phyloP scores from a whole-genome alignment of 192 early-diverging fungal species.

The Chytriomyces sp. region DNA sequence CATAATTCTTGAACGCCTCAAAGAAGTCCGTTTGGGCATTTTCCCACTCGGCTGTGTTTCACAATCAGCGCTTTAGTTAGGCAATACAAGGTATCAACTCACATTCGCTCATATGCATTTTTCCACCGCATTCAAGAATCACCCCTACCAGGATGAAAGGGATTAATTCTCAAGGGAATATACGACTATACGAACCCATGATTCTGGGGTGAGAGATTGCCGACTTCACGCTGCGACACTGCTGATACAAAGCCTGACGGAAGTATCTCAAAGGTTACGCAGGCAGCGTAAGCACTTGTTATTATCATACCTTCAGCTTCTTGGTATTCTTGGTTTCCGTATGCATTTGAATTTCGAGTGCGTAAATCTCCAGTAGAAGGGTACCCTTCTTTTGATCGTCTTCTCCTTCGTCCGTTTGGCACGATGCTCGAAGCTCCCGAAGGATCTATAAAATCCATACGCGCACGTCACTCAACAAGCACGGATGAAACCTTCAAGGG shows the following conservation, averaged over 20 bases:
- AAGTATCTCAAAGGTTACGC: too few species aligned
- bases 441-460: constrained; percentile 56
- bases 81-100: constrained; percentile 25
- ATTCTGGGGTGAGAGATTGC: constrained; percentile 95
- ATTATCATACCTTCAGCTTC: constrained; percentile 72
- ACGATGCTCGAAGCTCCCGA: constrained; percentile 69
- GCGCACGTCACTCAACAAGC: neutral
- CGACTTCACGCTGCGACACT: constrained; percentile 84
- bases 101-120: constrained; percentile 96
- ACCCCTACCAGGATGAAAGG: constrained; percentile 50
- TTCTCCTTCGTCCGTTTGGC: constrained; percentile 77
- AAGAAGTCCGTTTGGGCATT: constrained; percentile 93
- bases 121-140: constrained; percentile 96
- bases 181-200: constrained; percentile 61
- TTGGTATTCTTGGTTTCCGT: constrained; percentile 83
- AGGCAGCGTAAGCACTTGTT: constrained; percentile 1
- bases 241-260: constrained; percentile 74
- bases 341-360: constrained; percentile 97
- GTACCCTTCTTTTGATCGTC: constrained; percentile 93
- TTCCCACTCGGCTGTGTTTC: constrained; percentile 76
- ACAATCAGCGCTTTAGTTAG: neutral
- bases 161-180: neutral
- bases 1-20: constrained; percentile 97
- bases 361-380: constrained; percentile 88
- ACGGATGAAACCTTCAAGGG: neutral